Conservation (phyloP, 2,329 filamentous ascomycete genomes). For the Penicillium sp. region DNA sequence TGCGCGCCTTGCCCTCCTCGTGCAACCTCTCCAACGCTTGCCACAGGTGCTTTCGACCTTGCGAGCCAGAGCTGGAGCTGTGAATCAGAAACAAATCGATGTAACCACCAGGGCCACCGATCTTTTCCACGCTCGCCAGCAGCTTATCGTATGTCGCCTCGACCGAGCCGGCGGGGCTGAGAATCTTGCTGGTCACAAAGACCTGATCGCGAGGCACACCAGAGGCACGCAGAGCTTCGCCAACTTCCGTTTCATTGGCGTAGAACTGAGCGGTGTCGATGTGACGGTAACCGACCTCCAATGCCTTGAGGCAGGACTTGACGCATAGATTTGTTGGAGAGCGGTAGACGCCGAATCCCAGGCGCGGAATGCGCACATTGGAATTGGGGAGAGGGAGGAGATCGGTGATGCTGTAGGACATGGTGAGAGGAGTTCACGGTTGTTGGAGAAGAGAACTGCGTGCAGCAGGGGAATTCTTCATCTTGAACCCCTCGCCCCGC, state of each 20-base stretch:
- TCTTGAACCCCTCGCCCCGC: constrained; percentile 2
- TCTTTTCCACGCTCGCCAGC: constrained; percentile 57
- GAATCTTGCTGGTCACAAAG: constrained; percentile 67
- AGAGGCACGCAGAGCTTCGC: constrained; percentile 55
- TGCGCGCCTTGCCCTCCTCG: constrained; percentile 54
- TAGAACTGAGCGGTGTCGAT: constrained; percentile 62
- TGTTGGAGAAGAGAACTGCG: too few species aligned
- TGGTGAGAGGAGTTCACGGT: too few species aligned
- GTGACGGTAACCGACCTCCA: constrained; percentile 49
- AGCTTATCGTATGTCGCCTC: constrained; percentile 56
- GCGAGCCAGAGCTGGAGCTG: constrained; percentile 52
- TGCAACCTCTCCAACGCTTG: constrained; percentile 58
- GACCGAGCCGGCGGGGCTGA: constrained; percentile 48
- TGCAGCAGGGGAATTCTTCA: not conserved
- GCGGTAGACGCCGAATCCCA: constrained; percentile 68
- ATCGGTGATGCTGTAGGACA: constrained; percentile 43
- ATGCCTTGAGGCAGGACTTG: constrained; percentile 53
- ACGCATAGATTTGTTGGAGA: constrained; percentile 52
- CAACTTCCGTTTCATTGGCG: constrained; percentile 62
- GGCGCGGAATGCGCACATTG: constrained; percentile 53
- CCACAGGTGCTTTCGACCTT: constrained; percentile 59
- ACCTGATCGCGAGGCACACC: constrained; percentile 50
- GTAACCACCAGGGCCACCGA: constrained; percentile 55
- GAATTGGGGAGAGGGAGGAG: constrained; percentile 48
- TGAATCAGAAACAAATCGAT: constrained; percentile 69